Evolutionary conservation across 768 basidiomycete species (phyloP), one percentile per base, ranked within the genome.

Genomic region (Mycena pura): DNA sequence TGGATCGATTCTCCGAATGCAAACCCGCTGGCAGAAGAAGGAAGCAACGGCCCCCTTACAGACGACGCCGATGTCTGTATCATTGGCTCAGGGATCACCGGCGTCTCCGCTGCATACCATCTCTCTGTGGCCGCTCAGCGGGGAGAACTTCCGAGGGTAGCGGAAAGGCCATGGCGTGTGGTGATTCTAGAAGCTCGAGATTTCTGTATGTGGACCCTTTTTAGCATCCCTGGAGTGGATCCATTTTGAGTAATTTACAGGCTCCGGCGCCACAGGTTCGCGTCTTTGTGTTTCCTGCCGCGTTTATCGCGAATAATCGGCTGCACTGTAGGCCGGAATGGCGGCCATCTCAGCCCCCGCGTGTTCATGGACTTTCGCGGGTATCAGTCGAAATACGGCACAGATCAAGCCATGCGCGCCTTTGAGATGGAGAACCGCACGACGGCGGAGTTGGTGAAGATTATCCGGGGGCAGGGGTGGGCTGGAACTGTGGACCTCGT

Each of bases 171-270:
- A 17, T 62, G 84, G 46, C 86, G 76, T 27, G 79, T 88, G 1
- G 84, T 87, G 22, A 78, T 96, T 13, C 72, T 97, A 9, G 95
- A 96, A 69, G 95, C 93, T 5, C 78, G 95, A 65, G 89, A 93
- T 70, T 90, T 95, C 73, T 91, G 94, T 93, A 19, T 76, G 91
- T 78, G 15, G 40, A 41, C 44, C 57, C 6, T 58, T 57, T 22
- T 46, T 46, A n/a, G n/a, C n/a, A n/a, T 41, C 48, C 19, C 10
- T 45, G 56, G 65, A 31, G 60, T 13, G n/a, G n/a, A n/a, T n/a
- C n/a, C n/a, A n/a, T n/a, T n/a, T n/a, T n/a, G n/a, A n/a, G n/a
- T n/a, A n/a, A n/a, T n/a, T n/a, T 2, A 46, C 43, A 88, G 89
- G 89, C 73, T 85, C 88, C 53, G 90, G 91, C 31, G 89, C 91